Percentiles rank a stretch among this genome's conserved stretches.
phyloP scores from a whole-genome alignment of 148 eudicot genomes.

The Rhododendron vialii region DNA sequence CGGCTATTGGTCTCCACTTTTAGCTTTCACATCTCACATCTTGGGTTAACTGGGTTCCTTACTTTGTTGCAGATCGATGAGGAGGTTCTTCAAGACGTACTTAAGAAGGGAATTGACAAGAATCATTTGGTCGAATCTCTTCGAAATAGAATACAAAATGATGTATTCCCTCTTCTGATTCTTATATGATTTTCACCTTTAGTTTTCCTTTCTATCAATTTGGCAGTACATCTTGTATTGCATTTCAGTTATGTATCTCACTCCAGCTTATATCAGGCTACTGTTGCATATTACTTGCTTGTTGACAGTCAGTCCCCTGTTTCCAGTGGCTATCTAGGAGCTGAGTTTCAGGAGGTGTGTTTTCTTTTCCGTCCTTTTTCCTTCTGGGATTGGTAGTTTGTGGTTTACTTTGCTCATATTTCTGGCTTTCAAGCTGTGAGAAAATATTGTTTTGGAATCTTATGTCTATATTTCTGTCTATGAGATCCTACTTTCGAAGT shows the following conservation, averaged over 20 bases:
- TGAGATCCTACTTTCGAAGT: neutral
- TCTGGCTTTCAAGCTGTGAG: neutral
- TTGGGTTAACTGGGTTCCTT: slow-evolving; percentile 2
- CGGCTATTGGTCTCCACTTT: neutral
- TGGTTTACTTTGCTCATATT: neutral
- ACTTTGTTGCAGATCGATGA: slow-evolving; percentile 58
- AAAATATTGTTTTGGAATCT: neutral
- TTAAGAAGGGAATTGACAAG: slow-evolving; percentile 73
- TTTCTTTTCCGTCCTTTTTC: neutral
- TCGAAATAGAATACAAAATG: slow-evolving; percentile 75
- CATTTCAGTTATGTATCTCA: slow-evolving; percentile 5
- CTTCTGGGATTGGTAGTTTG: neutral
- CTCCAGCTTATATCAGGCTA: slow-evolving; percentile 32
- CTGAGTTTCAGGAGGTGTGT: slow-evolving; percentile 45
- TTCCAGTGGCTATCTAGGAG: slow-evolving; percentile 50
- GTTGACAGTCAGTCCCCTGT: slow-evolving; percentile 40
- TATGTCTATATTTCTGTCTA: neutral
- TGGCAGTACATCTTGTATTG: neutral
- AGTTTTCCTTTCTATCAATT: neutral
- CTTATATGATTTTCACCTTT: neutral
- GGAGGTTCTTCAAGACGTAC: slow-evolving; percentile 71
- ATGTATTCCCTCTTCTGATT: slow-evolving; percentile 35
- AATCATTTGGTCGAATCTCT: slow-evolving; percentile 68
- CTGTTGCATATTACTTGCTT: slow-evolving; percentile 53
- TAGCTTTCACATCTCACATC: neutral